These are phyloP conservation scores for Phytopythium vexans DNA, from an alignment of 352 stramenopile genomes.

Conservation along the genomic window DNA sequence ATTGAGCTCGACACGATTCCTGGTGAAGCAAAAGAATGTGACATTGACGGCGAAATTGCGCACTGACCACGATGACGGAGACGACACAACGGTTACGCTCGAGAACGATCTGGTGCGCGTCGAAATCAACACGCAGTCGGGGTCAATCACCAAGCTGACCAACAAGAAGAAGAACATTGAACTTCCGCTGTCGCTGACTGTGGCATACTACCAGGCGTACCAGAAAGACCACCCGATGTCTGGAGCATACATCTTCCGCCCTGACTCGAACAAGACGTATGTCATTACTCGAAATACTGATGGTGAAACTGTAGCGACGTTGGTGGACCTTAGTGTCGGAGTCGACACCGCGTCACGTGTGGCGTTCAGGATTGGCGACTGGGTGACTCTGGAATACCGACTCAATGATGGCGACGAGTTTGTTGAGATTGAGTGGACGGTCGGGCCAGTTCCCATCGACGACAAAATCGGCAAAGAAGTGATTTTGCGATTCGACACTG, in stretches of 20 bases:
- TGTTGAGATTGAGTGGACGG: slow-evolving; percentile 95
- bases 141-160: slow-evolving; percentile 50
- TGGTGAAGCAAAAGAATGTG: slow-evolving; percentile 58
- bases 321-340: too few relatives aligned
- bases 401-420: slow-evolving; percentile 84
- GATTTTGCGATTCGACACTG: slow-evolving; percentile 88
- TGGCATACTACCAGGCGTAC: slow-evolving; percentile 71
- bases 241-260: slow-evolving; percentile 97
- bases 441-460: slow-evolving; percentile 66
- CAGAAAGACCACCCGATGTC: slow-evolving; percentile 76
- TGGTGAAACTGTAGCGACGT: slow-evolving; percentile 18
- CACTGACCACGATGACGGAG: too few relatives aligned
- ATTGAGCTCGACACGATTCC: slow-evolving; percentile 41
- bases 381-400: slow-evolving; percentile 90
- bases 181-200: slow-evolving; percentile 38
- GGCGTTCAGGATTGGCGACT: slow-evolving; percentile 78
- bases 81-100: slow-evolving; percentile 35
- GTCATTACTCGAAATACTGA: slow-evolving; percentile 14
- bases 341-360: slow-evolving; percentile 31
- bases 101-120: slow-evolving; percentile 62
- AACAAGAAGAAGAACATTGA: slow-evolving; percentile 77
- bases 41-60: too few relatives aligned
- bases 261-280: slow-evolving; percentile 73
- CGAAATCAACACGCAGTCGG: slow-evolving; percentile 48
- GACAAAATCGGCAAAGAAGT: slow-evolving; percentile 94